Evolutionary conservation across 306 rosid genomes (phyloP).

Genomic region (Nissolia schottii): DNA sequence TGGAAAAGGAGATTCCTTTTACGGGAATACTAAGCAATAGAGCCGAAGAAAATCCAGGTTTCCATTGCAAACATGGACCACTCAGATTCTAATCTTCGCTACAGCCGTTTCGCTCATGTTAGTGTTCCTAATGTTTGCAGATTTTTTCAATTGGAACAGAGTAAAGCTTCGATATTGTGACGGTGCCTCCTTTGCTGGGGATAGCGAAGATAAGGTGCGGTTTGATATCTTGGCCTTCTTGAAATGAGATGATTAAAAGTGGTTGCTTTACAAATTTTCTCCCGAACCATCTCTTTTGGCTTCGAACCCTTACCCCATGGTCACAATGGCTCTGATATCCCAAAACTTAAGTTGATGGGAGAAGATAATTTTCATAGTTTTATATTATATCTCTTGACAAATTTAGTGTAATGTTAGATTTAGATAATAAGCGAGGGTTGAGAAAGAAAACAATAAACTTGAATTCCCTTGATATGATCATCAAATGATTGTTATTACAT

Average conservation of each 20-base stretch:
- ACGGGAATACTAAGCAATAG: conserved; percentile 76
- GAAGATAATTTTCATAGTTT: too few species aligned
- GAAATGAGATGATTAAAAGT: neutral
- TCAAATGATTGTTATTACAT: neutral
- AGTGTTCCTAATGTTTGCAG: conserved; percentile 40
- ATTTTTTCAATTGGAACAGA: conserved; percentile 93
- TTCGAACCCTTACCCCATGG: too few species aligned
- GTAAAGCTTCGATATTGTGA: conserved; percentile 97
- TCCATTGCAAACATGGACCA: neutral
- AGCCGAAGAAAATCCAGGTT: conserved; percentile 87
- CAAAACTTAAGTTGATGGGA: too few species aligned
- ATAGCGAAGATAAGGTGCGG: conserved; percentile 64
- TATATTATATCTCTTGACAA: too few species aligned
- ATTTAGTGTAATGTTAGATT: too few species aligned
- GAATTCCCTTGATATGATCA: too few species aligned
- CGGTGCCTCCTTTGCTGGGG: conserved; percentile 94
- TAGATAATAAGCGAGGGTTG: too few species aligned
- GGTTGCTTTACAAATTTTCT: neutral
- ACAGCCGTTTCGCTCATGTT: conserved; percentile 6
- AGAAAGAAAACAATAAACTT: too few species aligned
- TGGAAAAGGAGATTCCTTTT: conserved; percentile 80
- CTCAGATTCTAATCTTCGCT: neutral
- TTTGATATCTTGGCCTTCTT: neutral
- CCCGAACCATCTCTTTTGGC: too few species aligned
- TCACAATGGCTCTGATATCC: too few species aligned